A percentile compares a stretch with the other conserved stretches of the same genome.
Conservation (phyloP, 148 eudicot genomes). For the Persicaria maculosa region DNA sequence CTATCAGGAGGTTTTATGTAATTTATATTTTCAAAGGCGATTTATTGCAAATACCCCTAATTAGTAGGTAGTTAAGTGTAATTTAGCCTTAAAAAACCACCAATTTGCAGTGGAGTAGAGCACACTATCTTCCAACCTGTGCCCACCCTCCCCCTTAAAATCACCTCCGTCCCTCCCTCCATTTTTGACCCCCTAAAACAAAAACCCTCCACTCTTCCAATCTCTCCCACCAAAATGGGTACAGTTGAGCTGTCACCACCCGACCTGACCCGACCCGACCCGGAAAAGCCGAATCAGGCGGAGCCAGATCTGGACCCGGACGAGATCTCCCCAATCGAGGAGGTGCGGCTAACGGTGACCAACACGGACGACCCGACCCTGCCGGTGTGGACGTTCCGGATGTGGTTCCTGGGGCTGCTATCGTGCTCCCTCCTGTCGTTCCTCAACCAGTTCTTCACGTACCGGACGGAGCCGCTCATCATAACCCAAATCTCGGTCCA, state of each 20-base stretch:
- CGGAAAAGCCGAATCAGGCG: slow-evolving; percentile 17
- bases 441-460: slow-evolving; percentile 83
- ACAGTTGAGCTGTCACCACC: not conserved
- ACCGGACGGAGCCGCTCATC: slow-evolving; percentile 73
- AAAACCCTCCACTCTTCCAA: not conserved
- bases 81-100: no score
- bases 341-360: slow-evolving; percentile 74
- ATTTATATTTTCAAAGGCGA: no score
- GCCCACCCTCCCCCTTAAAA: no score
- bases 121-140: no score
- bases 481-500: slow-evolving; percentile 81
- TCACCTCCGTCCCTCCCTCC: not conserved
- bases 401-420: slow-evolving; percentile 79
- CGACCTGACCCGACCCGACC: slow-evolving; percentile 14
- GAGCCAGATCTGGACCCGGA: slow-evolving; percentile 24
- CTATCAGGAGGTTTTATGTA: no score
- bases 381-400: slow-evolving; percentile 91
- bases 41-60: no score
- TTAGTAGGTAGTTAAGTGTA: no score
- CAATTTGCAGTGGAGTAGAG: no score
- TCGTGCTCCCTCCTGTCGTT: slow-evolving; percentile 74
- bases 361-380: slow-evolving; percentile 76
- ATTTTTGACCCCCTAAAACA: no score
- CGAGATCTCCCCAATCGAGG: slow-evolving; percentile 76
- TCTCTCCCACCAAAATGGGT: not conserved